Evolutionary conservation across 768 basidiomycete species (phyloP), one percentile per base, ranked within the genome.

Genomic region (Lentinula sp.): DNA sequence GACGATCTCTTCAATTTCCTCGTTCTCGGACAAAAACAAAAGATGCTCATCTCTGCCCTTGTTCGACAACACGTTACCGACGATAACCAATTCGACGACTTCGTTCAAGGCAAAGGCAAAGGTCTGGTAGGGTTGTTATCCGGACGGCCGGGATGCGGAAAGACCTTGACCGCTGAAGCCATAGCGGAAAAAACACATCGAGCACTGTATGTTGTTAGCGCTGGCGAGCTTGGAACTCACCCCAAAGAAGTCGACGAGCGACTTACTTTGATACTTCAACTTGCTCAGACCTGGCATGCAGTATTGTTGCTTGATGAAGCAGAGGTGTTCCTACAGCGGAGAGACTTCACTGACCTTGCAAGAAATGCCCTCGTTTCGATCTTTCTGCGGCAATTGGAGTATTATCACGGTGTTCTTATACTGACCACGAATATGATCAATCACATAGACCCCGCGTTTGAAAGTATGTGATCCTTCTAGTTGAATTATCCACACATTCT

Each of bases 351-450:
- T 0, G 70, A 72, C 61, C 46, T 75, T 3, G 42, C 53, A 8
- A 66, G 74, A 42, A 76, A 76, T 51, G 72, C 74, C 8, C 64
- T 74, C 1, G 73, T 75, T 9, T 70, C 74, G 9, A 71, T 76
- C 36, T 75, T 76, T 61, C 65, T 76, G 8, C 65, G 74, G 4
- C 72, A 72, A 52, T 66, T 76, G 16, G 75, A 76, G 65, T 75
- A 74, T 60, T 73, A 73, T 48, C 72, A 71, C 51, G 74, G 75
- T n/a, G 45, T 74, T 9, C 53, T 76, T 20, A 68, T 76, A 10
- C 66, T 76, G 2, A 75, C 73, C 3, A 75, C 75, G 2, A 76
- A 75, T 50, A 43, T 70, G 28, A 62, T 69, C 33, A 62, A 62
- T 12, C 63, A 69, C 16, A 68, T 68, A 50, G 75, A 76, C 59